Evolutionary conservation across 78 protist species (phyloP).

Genomic region (Planoprotostelium fungivorum): DNA sequence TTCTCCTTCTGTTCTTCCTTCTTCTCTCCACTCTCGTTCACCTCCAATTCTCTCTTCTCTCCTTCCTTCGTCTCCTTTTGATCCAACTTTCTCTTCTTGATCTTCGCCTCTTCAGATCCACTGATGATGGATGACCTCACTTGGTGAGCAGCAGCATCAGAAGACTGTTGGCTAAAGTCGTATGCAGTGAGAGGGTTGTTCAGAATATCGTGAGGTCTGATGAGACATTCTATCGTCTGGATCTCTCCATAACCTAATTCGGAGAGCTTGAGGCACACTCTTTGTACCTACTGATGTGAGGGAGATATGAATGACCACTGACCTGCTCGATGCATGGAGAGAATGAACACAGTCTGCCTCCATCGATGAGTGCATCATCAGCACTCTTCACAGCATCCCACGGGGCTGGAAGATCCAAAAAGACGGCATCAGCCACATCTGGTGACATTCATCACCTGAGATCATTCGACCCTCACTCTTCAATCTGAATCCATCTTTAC

Average conservation of each 20-base stretch:
- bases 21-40: background rate
- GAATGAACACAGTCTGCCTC: conserved; percentile 83
- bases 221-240: background rate
- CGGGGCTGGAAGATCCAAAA: conserved; percentile 88
- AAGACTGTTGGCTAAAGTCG: background rate
- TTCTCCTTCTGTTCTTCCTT: background rate
- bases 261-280: background rate
- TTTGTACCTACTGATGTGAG: background rate
- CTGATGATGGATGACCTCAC: background rate
- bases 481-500: conserved; percentile 27
- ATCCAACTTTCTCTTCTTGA: too few relatives aligned
- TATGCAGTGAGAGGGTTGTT: background rate
- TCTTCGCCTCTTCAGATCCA: background rate
- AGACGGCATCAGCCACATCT: conserved; percentile 70
- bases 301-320: background rate
- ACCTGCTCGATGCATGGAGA: conserved; percentile 93
- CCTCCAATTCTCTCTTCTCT: background rate
- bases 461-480: conserved; percentile 1
- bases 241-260: background rate
- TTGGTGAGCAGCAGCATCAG: background rate
- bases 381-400: conserved; percentile 68
- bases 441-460: background rate
- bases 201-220: background rate
- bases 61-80: background rate
- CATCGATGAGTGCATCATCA: conserved; percentile 33